A percentile compares a stretch with the other conserved stretches of the same genome.
Evolutionary conservation across 495 filamentous ascomycete species (phyloP).

Genomic region (Trichoderma gamsii): DNA sequence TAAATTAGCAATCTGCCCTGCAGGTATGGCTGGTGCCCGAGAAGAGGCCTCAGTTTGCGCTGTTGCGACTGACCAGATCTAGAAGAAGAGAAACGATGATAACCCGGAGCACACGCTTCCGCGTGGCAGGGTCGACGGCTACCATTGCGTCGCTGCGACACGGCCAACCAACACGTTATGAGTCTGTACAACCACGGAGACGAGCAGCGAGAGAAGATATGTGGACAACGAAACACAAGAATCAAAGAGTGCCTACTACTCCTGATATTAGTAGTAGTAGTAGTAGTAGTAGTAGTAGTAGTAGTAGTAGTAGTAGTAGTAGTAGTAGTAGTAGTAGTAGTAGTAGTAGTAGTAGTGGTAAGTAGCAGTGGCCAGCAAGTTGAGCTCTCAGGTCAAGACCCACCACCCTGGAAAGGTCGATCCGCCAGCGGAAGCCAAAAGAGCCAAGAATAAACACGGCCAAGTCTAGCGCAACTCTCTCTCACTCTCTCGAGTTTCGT

Average conservation of each 20-base stretch:
- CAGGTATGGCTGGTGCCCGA: not conserved
- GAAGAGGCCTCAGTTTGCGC: conserved; percentile 21
- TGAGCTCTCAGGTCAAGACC: not conserved
- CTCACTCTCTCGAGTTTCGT: not conserved
- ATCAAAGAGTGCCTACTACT: not conserved
- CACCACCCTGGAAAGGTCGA: not conserved
- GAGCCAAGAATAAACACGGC: not conserved
- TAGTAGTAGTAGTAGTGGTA: no score
- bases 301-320: no score
- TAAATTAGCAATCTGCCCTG: conserved; percentile 21
- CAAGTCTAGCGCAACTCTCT: not conserved
- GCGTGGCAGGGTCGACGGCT: conserved; percentile 42
- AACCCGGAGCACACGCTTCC: conserved; percentile 81
- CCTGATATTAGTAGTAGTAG: not conserved
- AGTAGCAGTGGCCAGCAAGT: not conserved
- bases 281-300: no score
- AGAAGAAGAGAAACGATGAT: conserved; percentile 50
- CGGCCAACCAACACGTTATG: not conserved
- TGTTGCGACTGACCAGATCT: conserved; percentile 40
- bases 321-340: no score
- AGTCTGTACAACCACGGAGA: conserved; percentile 3
- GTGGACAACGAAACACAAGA: not conserved
- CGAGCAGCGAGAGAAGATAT: not conserved
- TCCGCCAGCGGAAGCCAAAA: not conserved
- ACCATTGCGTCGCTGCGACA: conserved; percentile 31